A percentile compares a stretch with the other conserved stretches of the same genome.
Evolutionary conservation across 805 yeast genomes (phyloP).

Genomic region (Schizosaccharomyces lindneri): DNA sequence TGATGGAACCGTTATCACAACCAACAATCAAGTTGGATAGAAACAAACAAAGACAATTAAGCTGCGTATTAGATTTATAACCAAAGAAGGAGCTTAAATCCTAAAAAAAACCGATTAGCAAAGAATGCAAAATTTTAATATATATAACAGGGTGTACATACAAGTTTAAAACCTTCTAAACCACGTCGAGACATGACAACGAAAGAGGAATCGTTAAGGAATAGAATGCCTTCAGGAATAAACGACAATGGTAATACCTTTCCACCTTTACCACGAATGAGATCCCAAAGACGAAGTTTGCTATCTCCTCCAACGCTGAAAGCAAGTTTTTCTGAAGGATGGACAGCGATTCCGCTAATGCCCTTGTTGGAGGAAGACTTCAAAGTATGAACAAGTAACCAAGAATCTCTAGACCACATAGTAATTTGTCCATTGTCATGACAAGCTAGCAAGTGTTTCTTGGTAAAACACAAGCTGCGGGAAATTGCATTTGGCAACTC

Average conservation of each 20-base stretch:
- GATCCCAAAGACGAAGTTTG: constrained; percentile 73
- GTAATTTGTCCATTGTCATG: constrained; percentile 76
- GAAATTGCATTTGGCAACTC: constrained; percentile 19
- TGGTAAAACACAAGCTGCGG: constrained; percentile 43
- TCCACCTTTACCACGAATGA: constrained; percentile 11
- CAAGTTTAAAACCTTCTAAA: not conserved
- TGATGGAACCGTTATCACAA: not conserved
- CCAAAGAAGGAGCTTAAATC: not conserved
- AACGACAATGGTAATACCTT: not conserved
- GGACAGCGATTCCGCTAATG: constrained; percentile 66
- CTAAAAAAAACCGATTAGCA: not conserved
- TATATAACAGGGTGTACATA: not conserved
- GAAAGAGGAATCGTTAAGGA: not conserved
- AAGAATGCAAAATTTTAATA: not conserved
- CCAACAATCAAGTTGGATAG: not conserved
- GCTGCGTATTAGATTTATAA: not conserved
- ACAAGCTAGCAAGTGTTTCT: constrained; percentile 77
- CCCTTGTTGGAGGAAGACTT: constrained; percentile 16
- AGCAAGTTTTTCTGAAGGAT: constrained; percentile 75
- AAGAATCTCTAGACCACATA: constrained; percentile 87
- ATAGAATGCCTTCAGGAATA: not conserved
- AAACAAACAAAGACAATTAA: not conserved
- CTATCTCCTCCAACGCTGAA: constrained; percentile 69
- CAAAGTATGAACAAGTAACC: constrained; percentile 25
- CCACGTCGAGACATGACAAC: not conserved